Conservation (phyloP, 169 alveolate genomes). For the Cryptosporidium parvum region DNA sequence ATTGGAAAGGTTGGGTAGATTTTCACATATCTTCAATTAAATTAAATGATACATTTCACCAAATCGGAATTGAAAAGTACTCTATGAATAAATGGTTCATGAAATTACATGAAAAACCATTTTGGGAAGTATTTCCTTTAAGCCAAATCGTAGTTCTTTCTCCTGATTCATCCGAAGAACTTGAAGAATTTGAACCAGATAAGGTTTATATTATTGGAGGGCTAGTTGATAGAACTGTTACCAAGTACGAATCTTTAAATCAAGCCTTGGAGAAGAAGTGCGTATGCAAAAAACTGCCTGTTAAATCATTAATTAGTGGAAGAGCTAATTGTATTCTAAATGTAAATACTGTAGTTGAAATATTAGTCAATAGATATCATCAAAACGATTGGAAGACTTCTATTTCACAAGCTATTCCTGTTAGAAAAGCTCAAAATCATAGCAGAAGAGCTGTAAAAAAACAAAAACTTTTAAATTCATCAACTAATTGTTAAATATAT, state of each 20-base stretch:
- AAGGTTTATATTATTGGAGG: conserved; percentile 80
- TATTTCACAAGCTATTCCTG: conserved; percentile 34
- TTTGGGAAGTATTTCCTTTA: conserved; percentile 79
- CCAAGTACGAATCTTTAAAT: conserved; percentile 73
- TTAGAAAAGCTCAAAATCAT: conserved; percentile 67
- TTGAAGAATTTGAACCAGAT: conserved; percentile 78
- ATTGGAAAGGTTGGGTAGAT: conserved; percentile 75
- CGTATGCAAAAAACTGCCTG: conserved; percentile 77
- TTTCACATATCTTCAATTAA: conserved; percentile 79
- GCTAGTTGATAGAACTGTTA: conserved; percentile 80
- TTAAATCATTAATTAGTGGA: conserved; percentile 71
- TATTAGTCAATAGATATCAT: conserved; percentile 75
- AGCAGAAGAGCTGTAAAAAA: conserved; percentile 65
- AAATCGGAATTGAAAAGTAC: conserved; percentile 75
- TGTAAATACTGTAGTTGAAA: conserved; percentile 81
- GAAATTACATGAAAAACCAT: conserved; percentile 75
- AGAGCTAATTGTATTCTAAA: conserved; percentile 80
- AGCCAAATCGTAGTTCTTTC: conserved; percentile 80
- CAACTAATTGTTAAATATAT: not conserved
- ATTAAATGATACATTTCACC: conserved; percentile 50
- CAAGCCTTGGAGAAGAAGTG: conserved; percentile 78
- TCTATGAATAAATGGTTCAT: conserved; percentile 78
- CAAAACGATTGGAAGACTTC: conserved; percentile 77
- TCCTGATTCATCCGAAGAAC: conserved; percentile 81
- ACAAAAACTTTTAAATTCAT: not conserved